Evolutionary conservation across 2,329 filamentous ascomycete species (phyloP).

Genomic region (Ophiognomonia clavigignenti-juglandacearum): DNA sequence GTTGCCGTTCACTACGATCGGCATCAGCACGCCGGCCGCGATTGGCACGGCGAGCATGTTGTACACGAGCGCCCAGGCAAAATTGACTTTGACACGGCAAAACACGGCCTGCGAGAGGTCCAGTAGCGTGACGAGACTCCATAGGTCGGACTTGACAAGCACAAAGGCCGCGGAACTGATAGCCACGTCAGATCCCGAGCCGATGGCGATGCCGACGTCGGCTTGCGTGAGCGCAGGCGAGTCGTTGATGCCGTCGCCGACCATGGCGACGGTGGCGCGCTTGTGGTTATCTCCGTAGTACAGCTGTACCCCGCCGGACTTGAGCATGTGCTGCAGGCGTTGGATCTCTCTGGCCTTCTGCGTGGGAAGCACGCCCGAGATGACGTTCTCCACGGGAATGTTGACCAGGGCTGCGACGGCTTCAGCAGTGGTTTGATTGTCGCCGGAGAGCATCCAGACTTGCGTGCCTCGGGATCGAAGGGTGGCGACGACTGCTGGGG

Average conservation of each 20-base stretch:
- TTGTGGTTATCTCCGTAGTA: constrained; percentile 22
- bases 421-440: constrained; percentile 78
- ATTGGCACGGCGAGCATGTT: constrained; percentile 74
- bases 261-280: constrained; percentile 67
- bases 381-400: constrained; percentile 68
- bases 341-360: constrained; percentile 73
- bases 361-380: constrained; percentile 80
- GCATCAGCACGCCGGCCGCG: constrained; percentile 74
- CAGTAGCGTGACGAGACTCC: constrained; percentile 67
- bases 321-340: constrained; percentile 52
- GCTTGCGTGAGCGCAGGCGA: constrained; percentile 74
- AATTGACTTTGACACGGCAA: constrained; percentile 76
- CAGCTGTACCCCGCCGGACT: constrained; percentile 28
- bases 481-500: constrained; percentile 56
- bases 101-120: constrained; percentile 69
- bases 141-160: constrained; percentile 67
- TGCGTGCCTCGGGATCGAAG: constrained; percentile 62
- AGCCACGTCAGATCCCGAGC: constrained; percentile 78
- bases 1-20: constrained; percentile 39
- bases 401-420: constrained; percentile 74
- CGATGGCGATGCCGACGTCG: constrained; percentile 81
- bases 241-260: constrained; percentile 88
- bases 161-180: constrained; percentile 80
- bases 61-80: constrained; percentile 80
- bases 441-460: constrained; percentile 90